These are phyloP conservation scores for Prinsepia uniflora DNA, from an alignment of 306 rosid species.

Conservation along the genomic window DNA sequence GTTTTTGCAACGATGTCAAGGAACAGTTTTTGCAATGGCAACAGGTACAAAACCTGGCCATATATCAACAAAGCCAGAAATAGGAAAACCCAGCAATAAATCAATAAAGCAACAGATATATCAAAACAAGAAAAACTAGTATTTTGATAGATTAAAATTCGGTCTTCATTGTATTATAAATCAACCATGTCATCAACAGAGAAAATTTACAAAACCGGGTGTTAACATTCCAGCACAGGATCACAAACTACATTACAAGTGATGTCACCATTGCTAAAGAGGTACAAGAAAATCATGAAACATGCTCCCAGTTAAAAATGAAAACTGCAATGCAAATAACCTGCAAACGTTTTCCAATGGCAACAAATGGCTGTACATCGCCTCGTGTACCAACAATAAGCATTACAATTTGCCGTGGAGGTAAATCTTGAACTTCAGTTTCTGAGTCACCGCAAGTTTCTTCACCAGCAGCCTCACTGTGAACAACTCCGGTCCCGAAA, in stretches of 20 bases:
- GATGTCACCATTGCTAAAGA: too few species aligned
- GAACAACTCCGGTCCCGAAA: conserved; percentile 32
- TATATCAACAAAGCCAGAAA: neutral
- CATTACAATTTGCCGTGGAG: conserved; percentile 75
- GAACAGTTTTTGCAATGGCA: neutral
- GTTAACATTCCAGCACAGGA: neutral
- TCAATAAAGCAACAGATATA: neutral
- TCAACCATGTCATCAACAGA: neutral
- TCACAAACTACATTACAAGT: neutral
- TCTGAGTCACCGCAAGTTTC: conserved; percentile 26
- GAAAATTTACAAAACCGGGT: neutral
- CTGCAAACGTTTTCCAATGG: conserved; percentile 88
- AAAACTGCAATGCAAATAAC: conserved; percentile 25
- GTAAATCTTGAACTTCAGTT: conserved; percentile 31
- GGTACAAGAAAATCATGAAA: neutral
- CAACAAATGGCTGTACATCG: conserved; percentile 93
- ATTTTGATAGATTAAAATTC: neutral
- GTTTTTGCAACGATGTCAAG: neutral
- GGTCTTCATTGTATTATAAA: neutral
- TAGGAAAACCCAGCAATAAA: neutral
- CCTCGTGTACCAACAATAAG: conserved; percentile 93
- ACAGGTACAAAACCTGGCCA: neutral
- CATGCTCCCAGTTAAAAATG: neutral
- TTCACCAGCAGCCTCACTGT: conserved; percentile 19
- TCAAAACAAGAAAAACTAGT: neutral